phyloP scores from a whole-genome alignment of 495 filamentous ascomycete species.

The Penicillium dipodomyicola region DNA sequence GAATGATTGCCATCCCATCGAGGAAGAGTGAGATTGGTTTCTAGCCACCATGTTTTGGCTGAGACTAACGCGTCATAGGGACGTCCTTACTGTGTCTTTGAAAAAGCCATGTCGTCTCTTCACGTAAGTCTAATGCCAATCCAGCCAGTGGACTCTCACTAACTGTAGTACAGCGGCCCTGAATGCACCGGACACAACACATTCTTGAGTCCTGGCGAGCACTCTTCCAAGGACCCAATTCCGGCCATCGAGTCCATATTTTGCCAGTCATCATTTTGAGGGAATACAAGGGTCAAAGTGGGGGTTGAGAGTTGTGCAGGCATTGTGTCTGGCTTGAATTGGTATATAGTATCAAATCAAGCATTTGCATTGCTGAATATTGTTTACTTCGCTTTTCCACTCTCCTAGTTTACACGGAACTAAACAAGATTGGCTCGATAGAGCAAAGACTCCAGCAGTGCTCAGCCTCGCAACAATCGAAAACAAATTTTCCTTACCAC shows the following conservation, averaged over 20 bases:
- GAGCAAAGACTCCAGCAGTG: not conserved
- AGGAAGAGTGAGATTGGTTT: constrained; percentile 25
- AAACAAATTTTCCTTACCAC: not conserved
- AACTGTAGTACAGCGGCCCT: constrained; percentile 18
- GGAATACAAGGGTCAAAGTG: not conserved
- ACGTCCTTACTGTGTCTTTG: constrained; percentile 25
- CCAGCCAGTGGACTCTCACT: not conserved
- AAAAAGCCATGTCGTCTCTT: constrained; percentile 28
- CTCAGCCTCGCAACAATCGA: not conserved
- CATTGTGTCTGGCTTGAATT: not conserved
- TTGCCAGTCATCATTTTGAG: constrained; percentile 19
- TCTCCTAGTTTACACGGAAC: not conserved
- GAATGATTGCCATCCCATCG: constrained; percentile 27
- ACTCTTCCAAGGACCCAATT: constrained; percentile 28
- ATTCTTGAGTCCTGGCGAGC: constrained; percentile 25
- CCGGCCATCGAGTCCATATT: constrained; percentile 27
- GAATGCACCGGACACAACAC: constrained; percentile 31
- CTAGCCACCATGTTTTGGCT: not conserved
- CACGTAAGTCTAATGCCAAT: constrained; percentile 18
- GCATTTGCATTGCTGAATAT: not conserved
- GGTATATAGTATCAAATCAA: constrained; percentile 3
- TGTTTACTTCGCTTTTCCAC: not conserved
- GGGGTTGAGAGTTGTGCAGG: too few relatives aligned
- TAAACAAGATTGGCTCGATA: not conserved
- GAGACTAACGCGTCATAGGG: constrained; percentile 14